Percentiles rank a stretch among this genome's conserved stretches.
Conservation (phyloP, 495 filamentous ascomycete species). For the Penicillium samsonianum region DNA sequence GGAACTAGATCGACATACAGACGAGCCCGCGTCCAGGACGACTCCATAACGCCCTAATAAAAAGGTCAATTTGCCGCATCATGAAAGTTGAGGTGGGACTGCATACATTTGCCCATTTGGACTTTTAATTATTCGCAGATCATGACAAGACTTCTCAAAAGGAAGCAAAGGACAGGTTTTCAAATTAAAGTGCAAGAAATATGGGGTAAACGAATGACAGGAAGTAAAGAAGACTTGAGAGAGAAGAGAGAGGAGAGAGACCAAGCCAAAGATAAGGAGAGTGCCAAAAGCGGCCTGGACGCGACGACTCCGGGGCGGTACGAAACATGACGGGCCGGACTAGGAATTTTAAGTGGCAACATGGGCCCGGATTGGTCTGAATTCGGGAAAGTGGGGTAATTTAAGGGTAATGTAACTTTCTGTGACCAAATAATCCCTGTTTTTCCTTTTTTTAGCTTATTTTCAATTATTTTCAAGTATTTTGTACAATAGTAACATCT, state of each 20-base stretch:
- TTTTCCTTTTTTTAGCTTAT: background rate
- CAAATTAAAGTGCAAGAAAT: background rate
- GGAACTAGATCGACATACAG: slow-evolving; percentile 43
- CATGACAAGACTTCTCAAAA: slow-evolving; percentile 33
- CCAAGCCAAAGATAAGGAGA: slow-evolving; percentile 26
- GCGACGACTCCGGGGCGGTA: slow-evolving; percentile 28
- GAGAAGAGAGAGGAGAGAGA: slow-evolving; percentile 7
- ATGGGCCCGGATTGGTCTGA: slow-evolving; percentile 2
- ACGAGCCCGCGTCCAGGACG: slow-evolving; percentile 70
- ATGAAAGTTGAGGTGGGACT: slow-evolving; percentile 7
- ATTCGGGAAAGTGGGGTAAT: slow-evolving; percentile 17
- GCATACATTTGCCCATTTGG: slow-evolving; percentile 55
- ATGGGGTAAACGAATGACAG: slow-evolving; percentile 23
- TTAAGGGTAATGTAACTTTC: slow-evolving; percentile 14
- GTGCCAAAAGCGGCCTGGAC: slow-evolving; percentile 25
- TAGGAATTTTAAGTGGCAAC: background rate
- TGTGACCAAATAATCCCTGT: slow-evolving; percentile 10
- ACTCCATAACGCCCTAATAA: slow-evolving; percentile 62
- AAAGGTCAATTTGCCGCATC: slow-evolving; percentile 1
- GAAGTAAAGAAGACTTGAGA: slow-evolving; percentile 11
- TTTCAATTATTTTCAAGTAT: background rate
- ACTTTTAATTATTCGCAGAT: slow-evolving; percentile 29
- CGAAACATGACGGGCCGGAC: slow-evolving; percentile 28
- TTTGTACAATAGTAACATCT: too few species aligned
- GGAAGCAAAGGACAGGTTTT: slow-evolving; percentile 5